These are phyloP conservation scores for Suillus cothurnatus DNA, from an alignment of 768 basidiomycete species.

Conservation along the genomic window DNA sequence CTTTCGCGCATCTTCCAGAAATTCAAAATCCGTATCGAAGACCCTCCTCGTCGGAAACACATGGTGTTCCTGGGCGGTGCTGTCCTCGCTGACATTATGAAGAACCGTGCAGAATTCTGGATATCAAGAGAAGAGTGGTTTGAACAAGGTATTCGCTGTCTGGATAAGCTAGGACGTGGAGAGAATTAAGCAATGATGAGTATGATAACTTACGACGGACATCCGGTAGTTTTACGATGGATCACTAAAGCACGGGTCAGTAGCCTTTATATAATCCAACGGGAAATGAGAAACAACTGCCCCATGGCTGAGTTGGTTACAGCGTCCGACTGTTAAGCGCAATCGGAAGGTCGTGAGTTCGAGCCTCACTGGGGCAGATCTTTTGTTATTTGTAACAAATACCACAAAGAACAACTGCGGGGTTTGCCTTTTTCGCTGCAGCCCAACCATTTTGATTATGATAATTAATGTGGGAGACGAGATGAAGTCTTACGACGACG, in stretches of 20 bases:
- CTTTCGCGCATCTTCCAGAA: conserved; percentile 54
- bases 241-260: neutral
- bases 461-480: neutral
- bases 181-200: conserved; percentile 37
- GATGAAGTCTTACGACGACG: neutral
- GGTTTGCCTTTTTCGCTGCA: neutral
- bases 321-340: conserved; percentile 49
- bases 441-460: neutral
- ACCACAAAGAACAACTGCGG: neutral
- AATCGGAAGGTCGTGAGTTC: conserved; percentile 57
- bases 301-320: conserved; percentile 56
- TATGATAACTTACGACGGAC: conserved; percentile 6
- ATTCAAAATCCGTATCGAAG: conserved; percentile 99
- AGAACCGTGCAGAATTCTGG: conserved; percentile 93
- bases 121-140: conserved; percentile 93
- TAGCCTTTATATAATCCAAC: neutral
- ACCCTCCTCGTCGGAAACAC: conserved; percentile 96
- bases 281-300: conserved; percentile 28
- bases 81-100: conserved; percentile 99
- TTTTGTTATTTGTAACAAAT: neutral
- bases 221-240: conserved; percentile 1
- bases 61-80: conserved; percentile 99
- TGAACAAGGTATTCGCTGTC: conserved; percentile 78
- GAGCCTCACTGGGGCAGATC: conserved; percentile 52
- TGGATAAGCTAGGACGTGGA: conserved; percentile 85